Base-by-base conservation (phyloP, 2,329 filamentous ascomycete genomes). In the Stemphylium beticola region DNA sequence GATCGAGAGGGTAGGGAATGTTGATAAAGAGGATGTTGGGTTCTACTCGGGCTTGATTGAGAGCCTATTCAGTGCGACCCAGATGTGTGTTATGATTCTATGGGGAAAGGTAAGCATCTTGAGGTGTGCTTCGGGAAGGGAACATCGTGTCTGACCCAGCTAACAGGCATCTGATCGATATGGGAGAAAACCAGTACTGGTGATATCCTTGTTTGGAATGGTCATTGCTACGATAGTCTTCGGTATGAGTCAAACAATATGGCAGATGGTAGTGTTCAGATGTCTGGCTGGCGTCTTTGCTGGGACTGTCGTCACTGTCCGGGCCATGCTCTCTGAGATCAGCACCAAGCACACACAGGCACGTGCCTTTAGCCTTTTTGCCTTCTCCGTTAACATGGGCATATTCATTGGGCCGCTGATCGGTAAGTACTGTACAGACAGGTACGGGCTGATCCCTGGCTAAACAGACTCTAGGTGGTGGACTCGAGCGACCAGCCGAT, bases 41-140 rank as follows among this genome's bases (percentile, higher is more conserved):
- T 93, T 93, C 77, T 93, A 92, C 78, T 85, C 82, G 53, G 91
- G 91, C 2, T 77, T 92, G 11, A 92, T 93, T 69, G 82, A 85
- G 66, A 83, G 81, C 0, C 76, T 92, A 26, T 93, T 93, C 76
- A 90, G 87, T 2, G 76, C 88, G 5, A 89, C 87, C 0, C 90
- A 93, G 74, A 91, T 91, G 82, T 51, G 84, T n/a, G 83, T 92
- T 53, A 91, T 93, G 85, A 83, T 93, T 22, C 77, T 81, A 58
- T 93, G 91, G 88, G 89, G 65, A 31, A 55, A 42, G 47, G 69
- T 72, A 49, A 29, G 65, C 53, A 31, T 7, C 29, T 37, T 24
- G n/a, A n/a, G 11, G 14, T 15, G 48, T n/a, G 10, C 33, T 42
- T 11, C n/a, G 12, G 3, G 3, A 36, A 20, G 31, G 6, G 6